Conservation (phyloP, 2,329 filamentous ascomycete genomes). For the Trichoderma sp. region DNA sequence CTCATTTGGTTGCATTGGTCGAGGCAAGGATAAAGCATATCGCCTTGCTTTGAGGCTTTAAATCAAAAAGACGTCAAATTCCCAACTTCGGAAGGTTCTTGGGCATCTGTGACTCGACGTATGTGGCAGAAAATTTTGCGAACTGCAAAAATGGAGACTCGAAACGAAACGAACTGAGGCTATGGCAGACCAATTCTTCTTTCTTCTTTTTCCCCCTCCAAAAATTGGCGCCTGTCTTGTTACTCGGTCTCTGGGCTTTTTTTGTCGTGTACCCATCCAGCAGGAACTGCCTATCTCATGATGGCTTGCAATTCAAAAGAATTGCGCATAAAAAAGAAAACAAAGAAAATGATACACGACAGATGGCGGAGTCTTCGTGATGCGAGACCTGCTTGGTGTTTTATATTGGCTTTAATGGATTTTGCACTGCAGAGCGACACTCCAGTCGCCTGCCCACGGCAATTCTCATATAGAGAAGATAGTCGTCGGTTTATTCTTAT, state of each 20-base stretch:
- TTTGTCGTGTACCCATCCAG: slow-evolving; percentile 11
- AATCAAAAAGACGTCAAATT: slow-evolving; percentile 52
- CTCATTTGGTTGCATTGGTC: slow-evolving; percentile 61
- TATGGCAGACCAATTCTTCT: slow-evolving; percentile 11
- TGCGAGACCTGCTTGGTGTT: slow-evolving; percentile 18
- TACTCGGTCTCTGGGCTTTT: slow-evolving; percentile 13
- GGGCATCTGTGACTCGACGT: slow-evolving; percentile 22
- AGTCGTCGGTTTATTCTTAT: neutral
- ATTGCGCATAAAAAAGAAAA: slow-evolving; percentile 13
- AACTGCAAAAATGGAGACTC: slow-evolving; percentile 16
- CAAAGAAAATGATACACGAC: slow-evolving; percentile 18
- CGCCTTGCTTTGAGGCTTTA: slow-evolving; percentile 56
- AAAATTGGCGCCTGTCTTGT: slow-evolving; percentile 13
- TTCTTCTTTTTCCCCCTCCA: neutral
- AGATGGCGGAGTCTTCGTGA: slow-evolving; percentile 12
- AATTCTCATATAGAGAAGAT: neutral
- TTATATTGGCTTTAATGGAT: slow-evolving; percentile 19
- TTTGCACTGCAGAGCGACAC: slow-evolving; percentile 12
- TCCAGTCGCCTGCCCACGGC: slow-evolving; percentile 6
- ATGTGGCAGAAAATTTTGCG: slow-evolving; percentile 17
- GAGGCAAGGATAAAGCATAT: slow-evolving; percentile 58
- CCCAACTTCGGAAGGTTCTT: slow-evolving; percentile 32
- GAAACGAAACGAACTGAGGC: slow-evolving; percentile 18
- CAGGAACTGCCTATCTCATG: slow-evolving; percentile 4
- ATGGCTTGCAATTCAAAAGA: slow-evolving; percentile 14